Evolutionary conservation across 73 alveolate species (phyloP).

Genomic region (Stentor coeruleus): DNA sequence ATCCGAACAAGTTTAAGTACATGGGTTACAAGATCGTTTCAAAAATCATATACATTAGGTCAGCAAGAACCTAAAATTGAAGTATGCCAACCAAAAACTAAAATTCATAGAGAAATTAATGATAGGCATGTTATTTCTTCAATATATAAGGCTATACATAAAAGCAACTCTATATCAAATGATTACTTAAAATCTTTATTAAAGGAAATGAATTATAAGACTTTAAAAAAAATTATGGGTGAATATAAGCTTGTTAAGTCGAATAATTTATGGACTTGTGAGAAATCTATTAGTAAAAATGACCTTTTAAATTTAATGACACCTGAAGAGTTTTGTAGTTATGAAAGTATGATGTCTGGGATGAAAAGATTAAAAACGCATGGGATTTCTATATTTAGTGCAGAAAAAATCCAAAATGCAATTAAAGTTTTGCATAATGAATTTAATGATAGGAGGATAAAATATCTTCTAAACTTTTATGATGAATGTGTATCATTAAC

Average conservation of each 20-base stretch:
- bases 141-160: conserved; percentile 68
- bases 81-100: conserved; percentile 91
- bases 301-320: conserved; percentile 58
- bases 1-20: conserved; percentile 67
- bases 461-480: conserved; percentile 73
- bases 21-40: conserved; percentile 81
- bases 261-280: conserved; percentile 56
- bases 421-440: conserved; percentile 74
- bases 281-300: conserved; percentile 53
- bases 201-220: conserved; percentile 68
- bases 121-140: conserved; percentile 84
- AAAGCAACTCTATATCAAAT: conserved; percentile 68
- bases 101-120: conserved; percentile 68
- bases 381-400: conserved; percentile 81
- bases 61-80: conserved; percentile 94
- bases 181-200: conserved; percentile 60
- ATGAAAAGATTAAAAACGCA: conserved; percentile 73
- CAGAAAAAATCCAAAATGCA: conserved; percentile 85
- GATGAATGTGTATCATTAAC: conserved; percentile 93
- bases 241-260: conserved; percentile 80
- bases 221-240: conserved; percentile 72
- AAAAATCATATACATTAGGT: conserved; percentile 87
- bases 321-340: conserved; percentile 91
- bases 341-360: conserved; percentile 92
- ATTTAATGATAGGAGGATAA: conserved; percentile 46